Conservation (phyloP, 352 stramenopile genomes). For the Pythium monospermum region DNA sequence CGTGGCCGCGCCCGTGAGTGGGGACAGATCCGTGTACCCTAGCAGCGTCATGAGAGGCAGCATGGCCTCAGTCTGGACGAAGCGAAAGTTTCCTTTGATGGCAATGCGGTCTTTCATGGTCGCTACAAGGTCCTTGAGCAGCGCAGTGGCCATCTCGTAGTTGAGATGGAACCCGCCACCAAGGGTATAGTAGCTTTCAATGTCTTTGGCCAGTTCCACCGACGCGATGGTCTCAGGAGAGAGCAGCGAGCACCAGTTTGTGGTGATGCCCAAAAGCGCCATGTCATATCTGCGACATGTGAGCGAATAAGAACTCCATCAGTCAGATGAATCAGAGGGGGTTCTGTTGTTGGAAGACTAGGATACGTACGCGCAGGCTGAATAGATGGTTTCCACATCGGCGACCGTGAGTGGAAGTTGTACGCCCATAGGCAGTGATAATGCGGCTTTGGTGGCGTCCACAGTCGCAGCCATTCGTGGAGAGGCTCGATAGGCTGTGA, state of each 20-base stretch:
- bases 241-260: slow-evolving; percentile 23
- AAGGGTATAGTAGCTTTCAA: slow-evolving; percentile 20
- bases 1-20: slow-evolving; percentile 6
- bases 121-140: slow-evolving; percentile 19
- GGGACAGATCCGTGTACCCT: slow-evolving; percentile 19
- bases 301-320: no score
- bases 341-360: no score
- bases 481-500: background rate
- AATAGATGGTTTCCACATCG: slow-evolving; percentile 3
- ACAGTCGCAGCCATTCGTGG: background rate
- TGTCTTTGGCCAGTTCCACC: slow-evolving; percentile 18
- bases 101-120: slow-evolving; percentile 19
- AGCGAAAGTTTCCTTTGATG: slow-evolving; percentile 23
- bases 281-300: slow-evolving; percentile 7
- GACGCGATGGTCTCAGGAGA: slow-evolving; percentile 16
- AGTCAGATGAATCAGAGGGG: no score
- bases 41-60: slow-evolving; percentile 22
- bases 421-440: background rate
- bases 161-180: slow-evolving; percentile 18
- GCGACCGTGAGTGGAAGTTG: background rate
- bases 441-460: background rate
- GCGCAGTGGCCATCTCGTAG: slow-evolving; percentile 23
- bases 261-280: slow-evolving; percentile 13
- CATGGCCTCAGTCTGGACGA: slow-evolving; percentile 23
- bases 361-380: slow-evolving; percentile 2